phyloP scores from a whole-genome alignment of 805 yeast genomes.

The Teunomyces tritomae region DNA sequence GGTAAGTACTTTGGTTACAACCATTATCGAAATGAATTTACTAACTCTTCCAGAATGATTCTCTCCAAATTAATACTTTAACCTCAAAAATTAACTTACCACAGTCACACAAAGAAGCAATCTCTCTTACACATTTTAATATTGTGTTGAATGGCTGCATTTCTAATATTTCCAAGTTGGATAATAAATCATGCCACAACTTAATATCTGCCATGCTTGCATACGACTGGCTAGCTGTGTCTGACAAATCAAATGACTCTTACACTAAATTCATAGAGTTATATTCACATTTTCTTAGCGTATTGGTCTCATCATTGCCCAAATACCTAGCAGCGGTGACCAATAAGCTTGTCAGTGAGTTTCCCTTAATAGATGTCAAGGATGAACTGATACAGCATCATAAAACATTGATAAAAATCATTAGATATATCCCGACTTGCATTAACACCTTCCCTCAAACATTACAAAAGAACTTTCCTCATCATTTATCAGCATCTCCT shows the following conservation, averaged over 20 bases:
- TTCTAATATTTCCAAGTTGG: constrained; percentile 66
- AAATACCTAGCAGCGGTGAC: constrained; percentile 89
- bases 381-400: constrained; percentile 42
- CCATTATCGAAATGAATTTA: background rate
- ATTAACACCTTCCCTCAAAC: constrained; percentile 59
- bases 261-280: constrained; percentile 39
- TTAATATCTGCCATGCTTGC: constrained; percentile 62
- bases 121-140: constrained; percentile 51
- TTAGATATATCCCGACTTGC: constrained; percentile 79
- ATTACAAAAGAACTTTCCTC: constrained; percentile 69
- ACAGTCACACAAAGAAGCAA: constrained; percentile 48
- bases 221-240: constrained; percentile 57
- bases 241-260: constrained; percentile 11
- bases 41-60: constrained; percentile 34
- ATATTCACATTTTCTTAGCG: constrained; percentile 70
- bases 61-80: constrained; percentile 54
- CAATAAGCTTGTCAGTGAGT: constrained; percentile 60
- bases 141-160: constrained; percentile 58
- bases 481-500: constrained; percentile 60
- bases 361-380: constrained; percentile 22
- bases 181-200: constrained; percentile 48
- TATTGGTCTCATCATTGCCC: constrained; percentile 81
- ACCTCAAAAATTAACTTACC: constrained; percentile 61
- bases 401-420: constrained; percentile 57
- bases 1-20: constrained; percentile 25